Evolutionary conservation across 768 basidiomycete genomes (phyloP).

Genomic region (Russula brevipes): DNA sequence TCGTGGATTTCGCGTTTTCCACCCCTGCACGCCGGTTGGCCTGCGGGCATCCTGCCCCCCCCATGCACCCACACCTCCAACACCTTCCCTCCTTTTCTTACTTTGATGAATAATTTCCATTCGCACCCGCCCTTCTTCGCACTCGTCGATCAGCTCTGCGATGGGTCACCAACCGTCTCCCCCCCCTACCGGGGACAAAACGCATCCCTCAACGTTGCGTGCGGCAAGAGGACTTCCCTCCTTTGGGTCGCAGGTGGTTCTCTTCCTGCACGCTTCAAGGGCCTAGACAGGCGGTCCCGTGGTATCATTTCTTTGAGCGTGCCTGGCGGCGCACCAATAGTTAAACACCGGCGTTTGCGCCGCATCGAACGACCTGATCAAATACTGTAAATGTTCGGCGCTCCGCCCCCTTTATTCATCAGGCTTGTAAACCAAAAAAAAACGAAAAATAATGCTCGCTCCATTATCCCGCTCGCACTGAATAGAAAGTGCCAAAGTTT

Average conservation of each 20-base stretch:
- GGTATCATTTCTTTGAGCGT: slow-evolving; percentile 17
- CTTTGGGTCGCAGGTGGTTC: not conserved
- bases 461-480: not conserved
- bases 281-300: slow-evolving; percentile 22
- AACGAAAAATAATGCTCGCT: not conserved
- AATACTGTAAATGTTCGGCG: slow-evolving; percentile 14
- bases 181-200: not conserved
- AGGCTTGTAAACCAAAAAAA: slow-evolving; percentile 11
- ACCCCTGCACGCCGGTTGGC: no score
- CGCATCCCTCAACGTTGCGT: not conserved
- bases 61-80: no score
- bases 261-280: slow-evolving; percentile 8
- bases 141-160: slow-evolving; percentile 16
- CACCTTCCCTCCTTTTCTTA: not conserved
- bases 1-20: slow-evolving; percentile 20
- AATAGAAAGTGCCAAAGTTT: not conserved
- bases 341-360: slow-evolving; percentile 12
- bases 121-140: not conserved
- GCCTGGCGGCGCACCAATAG: slow-evolving; percentile 18
- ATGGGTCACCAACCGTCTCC: not conserved
- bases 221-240: not conserved
- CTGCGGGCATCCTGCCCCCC: not conserved
- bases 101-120: slow-evolving; percentile 12
- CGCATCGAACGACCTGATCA: slow-evolving; percentile 20
- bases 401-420: slow-evolving; percentile 11